These are phyloP conservation scores for Bondarzewia mesenterica DNA, from an alignment of 1,284 basidiomycete species.

Conservation along the genomic window DNA sequence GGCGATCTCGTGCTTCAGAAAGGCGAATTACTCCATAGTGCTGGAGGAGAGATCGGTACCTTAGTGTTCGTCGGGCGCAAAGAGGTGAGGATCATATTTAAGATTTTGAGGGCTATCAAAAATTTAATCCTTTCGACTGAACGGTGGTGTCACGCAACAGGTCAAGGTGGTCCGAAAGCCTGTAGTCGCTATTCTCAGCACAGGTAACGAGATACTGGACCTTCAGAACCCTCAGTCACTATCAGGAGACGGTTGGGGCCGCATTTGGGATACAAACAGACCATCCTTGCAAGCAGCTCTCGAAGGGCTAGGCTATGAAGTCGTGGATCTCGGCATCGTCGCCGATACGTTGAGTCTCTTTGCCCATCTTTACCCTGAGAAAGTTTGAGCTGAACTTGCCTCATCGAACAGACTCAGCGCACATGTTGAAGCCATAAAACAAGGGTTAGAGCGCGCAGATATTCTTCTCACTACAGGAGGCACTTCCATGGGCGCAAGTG, in stretches of 20 bases:
- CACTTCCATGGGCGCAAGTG: slow-evolving; percentile 84
- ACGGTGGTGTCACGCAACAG: slow-evolving; percentile 22
- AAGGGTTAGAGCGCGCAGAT: slow-evolving; percentile 59
- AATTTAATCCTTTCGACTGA: background rate
- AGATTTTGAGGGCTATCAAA: no score
- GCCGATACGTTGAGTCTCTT: slow-evolving; percentile 53
- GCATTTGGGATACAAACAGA: slow-evolving; percentile 79
- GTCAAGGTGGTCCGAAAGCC: slow-evolving; percentile 67
- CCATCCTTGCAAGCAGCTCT: slow-evolving; percentile 69
- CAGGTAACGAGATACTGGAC: slow-evolving; percentile 78
- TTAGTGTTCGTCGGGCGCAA: slow-evolving; percentile 71
- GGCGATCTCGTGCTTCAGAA: slow-evolving; percentile 63
- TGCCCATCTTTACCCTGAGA: background rate
- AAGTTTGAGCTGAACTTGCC: background rate
- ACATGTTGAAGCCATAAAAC: slow-evolving; percentile 50
- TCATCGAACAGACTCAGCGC: slow-evolving; percentile 39
- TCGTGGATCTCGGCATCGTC: slow-evolving; percentile 77
- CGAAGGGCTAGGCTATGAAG: slow-evolving; percentile 66
- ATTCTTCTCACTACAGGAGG: slow-evolving; percentile 81
- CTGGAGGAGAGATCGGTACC: slow-evolving; percentile 84
- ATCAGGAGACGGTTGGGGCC: slow-evolving; percentile 44
- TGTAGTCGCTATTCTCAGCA: slow-evolving; percentile 72
- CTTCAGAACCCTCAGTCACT: slow-evolving; percentile 35
- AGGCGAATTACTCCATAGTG: slow-evolving; percentile 52
- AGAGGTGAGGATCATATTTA: slow-evolving; percentile 37